A percentile compares a stretch with the other conserved stretches of the same genome.
These are phyloP conservation scores for Diaporthe nobilis DNA, from an alignment of 2,329 filamentous ascomycete genomes.

Conservation along the genomic window DNA sequence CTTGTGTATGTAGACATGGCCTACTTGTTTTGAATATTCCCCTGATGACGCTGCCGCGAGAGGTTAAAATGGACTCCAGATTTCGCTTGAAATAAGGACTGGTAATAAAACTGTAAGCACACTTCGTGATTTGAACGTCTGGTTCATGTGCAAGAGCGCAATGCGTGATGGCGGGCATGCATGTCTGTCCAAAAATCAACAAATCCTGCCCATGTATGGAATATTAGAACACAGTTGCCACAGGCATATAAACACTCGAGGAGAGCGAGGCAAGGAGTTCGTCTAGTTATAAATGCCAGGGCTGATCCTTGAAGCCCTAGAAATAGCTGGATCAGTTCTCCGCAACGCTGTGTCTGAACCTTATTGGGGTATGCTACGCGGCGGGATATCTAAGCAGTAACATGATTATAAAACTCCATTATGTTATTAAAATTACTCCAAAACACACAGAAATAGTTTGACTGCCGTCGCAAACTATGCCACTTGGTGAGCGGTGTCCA, in stretches of 20 bases:
- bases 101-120: no score
- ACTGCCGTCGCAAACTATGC: not conserved
- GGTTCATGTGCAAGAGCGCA: not conserved
- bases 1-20: no score
- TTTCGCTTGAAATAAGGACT: accelerated
- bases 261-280: not conserved
- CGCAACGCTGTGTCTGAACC: no score
- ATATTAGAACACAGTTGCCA: not conserved
- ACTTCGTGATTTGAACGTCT: not conserved
- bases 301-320: no score
- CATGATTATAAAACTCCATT: not conserved
- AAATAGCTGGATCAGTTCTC: no score
- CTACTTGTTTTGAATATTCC: not conserved
- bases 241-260: not conserved
- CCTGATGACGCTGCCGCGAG: not conserved
- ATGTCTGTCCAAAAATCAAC: not conserved
- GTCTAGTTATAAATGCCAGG: no score
- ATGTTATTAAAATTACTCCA: not conserved
- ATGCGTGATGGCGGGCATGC: not conserved
- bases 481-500: not conserved
- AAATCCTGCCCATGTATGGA: not conserved
- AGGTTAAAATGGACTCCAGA: accelerated
- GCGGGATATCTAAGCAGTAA: not conserved
- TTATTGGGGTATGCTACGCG: no score
- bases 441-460: not conserved